phyloP scores from a whole-genome alignment of 2,329 filamentous ascomycete species.

The Podosphaera xanthii region DNA sequence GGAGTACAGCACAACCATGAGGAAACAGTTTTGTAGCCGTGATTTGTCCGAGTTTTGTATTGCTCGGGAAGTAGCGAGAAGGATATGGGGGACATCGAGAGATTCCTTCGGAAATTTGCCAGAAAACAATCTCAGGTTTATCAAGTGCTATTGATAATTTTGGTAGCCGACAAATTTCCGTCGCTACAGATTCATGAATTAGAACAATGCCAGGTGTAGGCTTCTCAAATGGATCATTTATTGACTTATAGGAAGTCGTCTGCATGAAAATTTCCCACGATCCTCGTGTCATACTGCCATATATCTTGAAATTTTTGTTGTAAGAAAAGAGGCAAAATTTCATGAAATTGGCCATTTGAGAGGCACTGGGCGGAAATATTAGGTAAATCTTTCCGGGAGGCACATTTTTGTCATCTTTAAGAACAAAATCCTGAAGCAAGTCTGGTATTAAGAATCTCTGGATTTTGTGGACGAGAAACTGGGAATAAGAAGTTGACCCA shows the following conservation, averaged over 20 bases:
- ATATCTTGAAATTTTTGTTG: conserved; percentile 21
- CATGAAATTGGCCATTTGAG: conserved; percentile 19
- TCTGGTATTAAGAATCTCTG: conserved; percentile 3
- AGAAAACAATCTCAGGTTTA: conserved; percentile 6
- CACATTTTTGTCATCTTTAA: neutral
- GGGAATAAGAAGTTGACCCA: conserved; percentile 3
- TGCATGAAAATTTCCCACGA: conserved; percentile 25
- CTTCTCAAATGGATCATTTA: neutral
- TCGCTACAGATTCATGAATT: conserved; percentile 11
- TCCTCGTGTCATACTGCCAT: conserved; percentile 20
- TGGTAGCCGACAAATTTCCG: conserved; percentile 8
- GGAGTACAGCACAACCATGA: conserved; percentile 21
- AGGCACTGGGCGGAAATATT: conserved; percentile 22
- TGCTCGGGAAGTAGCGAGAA: conserved; percentile 2
- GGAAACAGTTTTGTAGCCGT: conserved; percentile 22
- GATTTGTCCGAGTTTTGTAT: conserved; percentile 16
- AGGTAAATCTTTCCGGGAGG: conserved; percentile 22
- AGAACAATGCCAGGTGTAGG: conserved; percentile 8
- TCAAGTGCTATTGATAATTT: conserved; percentile 3
- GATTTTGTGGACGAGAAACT: conserved; percentile 5
- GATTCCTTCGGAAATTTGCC: conserved; percentile 11
- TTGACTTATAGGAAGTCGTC: neutral
- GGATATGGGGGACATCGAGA: conserved; percentile 14
- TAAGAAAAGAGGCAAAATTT: conserved; percentile 22
- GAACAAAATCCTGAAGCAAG: conserved; percentile 5